Base-by-base conservation (phyloP, 495 filamentous ascomycete species). In the Neurospora sp. region DNA sequence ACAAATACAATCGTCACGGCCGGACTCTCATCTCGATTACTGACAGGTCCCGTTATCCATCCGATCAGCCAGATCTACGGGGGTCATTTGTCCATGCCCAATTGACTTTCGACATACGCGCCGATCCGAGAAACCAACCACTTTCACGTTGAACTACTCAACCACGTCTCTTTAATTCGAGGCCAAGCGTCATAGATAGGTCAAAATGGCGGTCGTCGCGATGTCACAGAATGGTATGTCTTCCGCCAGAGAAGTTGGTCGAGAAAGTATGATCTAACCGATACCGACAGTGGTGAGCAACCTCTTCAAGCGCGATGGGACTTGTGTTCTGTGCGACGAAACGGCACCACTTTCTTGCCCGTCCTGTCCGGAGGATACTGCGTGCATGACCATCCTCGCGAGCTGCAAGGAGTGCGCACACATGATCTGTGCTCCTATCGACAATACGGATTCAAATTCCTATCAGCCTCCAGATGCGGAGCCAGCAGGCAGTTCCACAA, bases 401-500 rank as follows among this genome's bases (percentile, higher is more conserved):
- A 77, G 69, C 18, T 85, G 83, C 74, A 46, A 22, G 3, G 73
- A 77, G 66, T 86, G 85, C 42, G 72, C 78, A 1, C 70, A 70
- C 42, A 81, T 89, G 40, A 79, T 82, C 72, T 87, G 85, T 72
- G 75, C 61, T 12, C 73, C 76, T n/a, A 16, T 70, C 14, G 48
- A 71, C 20, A 37, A 69, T 11, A 39, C 70, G 70, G 38, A n/a
- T 14, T 22, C 48, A 9, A 31, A 61, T 11, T 79, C 9, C 75
- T 77, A 83, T 40, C 84, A 35, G 71, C 76, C 39, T 75, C 38
- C 74, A 78, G 44, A 70, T 74, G 72, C 16, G 39, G 76, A 59
- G 42, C 66, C 48, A 69, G 71, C 75, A 66, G 31, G 76, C 59
- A 77, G 82, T 14, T 85, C 88, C 4, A 87, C 90, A 22, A 91